phyloP scores from a whole-genome alignment of 768 basidiomycete species.

The Lactarius vividus region DNA sequence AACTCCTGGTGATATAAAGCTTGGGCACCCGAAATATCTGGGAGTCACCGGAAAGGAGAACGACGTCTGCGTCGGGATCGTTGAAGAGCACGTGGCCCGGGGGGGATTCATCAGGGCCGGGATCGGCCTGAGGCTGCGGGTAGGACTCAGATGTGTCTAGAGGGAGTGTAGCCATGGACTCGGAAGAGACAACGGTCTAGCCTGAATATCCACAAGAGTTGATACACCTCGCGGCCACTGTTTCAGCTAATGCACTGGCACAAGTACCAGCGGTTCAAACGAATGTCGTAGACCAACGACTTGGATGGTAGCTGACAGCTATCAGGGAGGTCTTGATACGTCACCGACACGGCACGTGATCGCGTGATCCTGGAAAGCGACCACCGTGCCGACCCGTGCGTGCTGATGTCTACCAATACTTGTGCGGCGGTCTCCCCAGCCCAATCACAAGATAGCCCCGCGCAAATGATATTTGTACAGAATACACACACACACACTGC shows the following conservation, averaged over 20 bases:
- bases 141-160: background rate
- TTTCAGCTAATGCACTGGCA: too few species aligned
- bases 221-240: too few species aligned
- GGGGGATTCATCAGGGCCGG: background rate
- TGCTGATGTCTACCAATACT: background rate
- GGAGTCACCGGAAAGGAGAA: conserved; percentile 43
- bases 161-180: background rate
- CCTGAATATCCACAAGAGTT: too few species aligned
- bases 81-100: background rate
- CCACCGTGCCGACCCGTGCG: background rate
- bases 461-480: background rate
- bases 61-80: conserved; percentile 41
- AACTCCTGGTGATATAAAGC: conserved; percentile 42
- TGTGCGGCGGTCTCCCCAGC: background rate
- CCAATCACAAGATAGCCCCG: background rate
- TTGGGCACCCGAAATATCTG: conserved; percentile 45
- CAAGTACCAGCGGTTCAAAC: too few species aligned
- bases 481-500: background rate
- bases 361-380: too few species aligned
- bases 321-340: too few species aligned
- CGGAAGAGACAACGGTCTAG: background rate
- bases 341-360: too few species aligned
- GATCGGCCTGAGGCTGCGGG: background rate
- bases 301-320: too few species aligned
- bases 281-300: too few species aligned